Evolutionary conservation across 83 land plant genomes (phyloP).

Genomic region (Diphasiastrum complanatum): DNA sequence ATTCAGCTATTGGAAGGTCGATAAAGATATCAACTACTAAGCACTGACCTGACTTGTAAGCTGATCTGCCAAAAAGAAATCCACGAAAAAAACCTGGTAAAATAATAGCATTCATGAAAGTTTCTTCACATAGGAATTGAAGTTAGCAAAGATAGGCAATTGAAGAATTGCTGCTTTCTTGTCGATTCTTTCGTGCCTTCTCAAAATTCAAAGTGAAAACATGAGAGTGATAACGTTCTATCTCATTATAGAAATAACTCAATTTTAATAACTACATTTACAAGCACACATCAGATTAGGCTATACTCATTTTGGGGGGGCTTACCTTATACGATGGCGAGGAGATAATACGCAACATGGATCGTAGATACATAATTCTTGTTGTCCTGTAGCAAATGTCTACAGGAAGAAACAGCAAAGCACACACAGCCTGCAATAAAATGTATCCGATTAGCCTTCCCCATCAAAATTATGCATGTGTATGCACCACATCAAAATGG

Average conservation of each 20-base stretch:
- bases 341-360: slow-evolving; percentile 13
- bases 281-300: background rate
- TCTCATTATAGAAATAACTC: too few species aligned
- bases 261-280: background rate
- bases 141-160: too few species aligned
- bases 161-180: too few species aligned
- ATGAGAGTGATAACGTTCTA: too few species aligned
- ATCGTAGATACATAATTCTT: slow-evolving; percentile 8
- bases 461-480: too few species aligned
- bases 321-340: slow-evolving; percentile 28
- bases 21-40: too few species aligned
- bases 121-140: too few species aligned
- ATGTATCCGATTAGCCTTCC: background rate
- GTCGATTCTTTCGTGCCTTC: too few species aligned
- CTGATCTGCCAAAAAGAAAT: slow-evolving; percentile 30
- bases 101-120: too few species aligned
- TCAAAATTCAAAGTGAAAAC: too few species aligned
- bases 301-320: background rate
- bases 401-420: slow-evolving; percentile 16
- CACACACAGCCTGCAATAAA: slow-evolving; percentile 7
- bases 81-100: slow-evolving; percentile 17
- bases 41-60: slow-evolving; percentile 28
- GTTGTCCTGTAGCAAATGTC: slow-evolving; percentile 18
- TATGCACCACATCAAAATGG: too few species aligned
- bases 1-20: too few species aligned